Evolutionary conservation across 148 eudicot species (phyloP).

Genomic region (Oxyria digyna): DNA sequence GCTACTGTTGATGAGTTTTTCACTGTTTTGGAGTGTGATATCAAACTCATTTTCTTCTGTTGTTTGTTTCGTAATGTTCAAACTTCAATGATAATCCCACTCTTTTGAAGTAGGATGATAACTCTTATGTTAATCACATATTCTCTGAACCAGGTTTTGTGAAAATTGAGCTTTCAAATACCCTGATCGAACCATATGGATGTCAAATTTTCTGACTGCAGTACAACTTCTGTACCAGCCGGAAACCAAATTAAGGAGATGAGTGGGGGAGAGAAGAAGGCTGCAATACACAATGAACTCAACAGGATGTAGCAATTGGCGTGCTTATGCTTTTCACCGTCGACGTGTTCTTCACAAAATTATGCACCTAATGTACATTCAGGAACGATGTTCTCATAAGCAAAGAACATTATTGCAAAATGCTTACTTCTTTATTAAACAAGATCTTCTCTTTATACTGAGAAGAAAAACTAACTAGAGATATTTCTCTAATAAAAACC

Average conservation of each 20-base stretch:
- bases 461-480: too few species aligned
- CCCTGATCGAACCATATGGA: conserved; percentile 1
- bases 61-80: not conserved
- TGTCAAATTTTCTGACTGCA: conserved; percentile 9
- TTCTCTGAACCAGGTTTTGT: not conserved
- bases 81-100: not conserved
- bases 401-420: too few species aligned
- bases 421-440: too few species aligned
- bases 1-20: too few species aligned
- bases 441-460: too few species aligned
- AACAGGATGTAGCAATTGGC: conserved; percentile 59
- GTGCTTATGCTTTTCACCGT: conserved; percentile 69
- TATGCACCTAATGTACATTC: conserved; percentile 55
- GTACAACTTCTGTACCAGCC: conserved; percentile 13
- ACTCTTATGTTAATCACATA: not conserved
- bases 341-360: conserved; percentile 68
- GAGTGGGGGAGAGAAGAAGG: conserved; percentile 42
- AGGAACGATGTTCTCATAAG: too few species aligned
- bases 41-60: not conserved
- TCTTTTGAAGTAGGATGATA: not conserved
- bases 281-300: conserved; percentile 50
- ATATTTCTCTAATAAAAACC: too few species aligned
- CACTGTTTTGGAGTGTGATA: not conserved
- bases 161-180: not conserved
- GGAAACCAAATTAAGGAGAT: conserved; percentile 24